Evolutionary conservation across 1,284 basidiomycete species (phyloP).

Genomic region (Macrocystidia cucumis): DNA sequence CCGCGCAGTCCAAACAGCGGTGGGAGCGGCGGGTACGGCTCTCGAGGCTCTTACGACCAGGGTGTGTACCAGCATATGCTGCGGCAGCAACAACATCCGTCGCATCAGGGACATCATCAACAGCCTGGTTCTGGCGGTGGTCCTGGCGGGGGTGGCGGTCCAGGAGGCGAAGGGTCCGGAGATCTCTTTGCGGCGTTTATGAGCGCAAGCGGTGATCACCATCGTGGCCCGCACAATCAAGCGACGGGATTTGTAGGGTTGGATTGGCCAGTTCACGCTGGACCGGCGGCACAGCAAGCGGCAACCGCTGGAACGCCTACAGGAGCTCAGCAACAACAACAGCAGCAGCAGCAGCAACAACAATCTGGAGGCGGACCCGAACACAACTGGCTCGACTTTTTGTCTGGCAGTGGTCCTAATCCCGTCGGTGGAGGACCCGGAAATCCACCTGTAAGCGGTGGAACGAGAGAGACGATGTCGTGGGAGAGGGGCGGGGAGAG

Average conservation of each 20-base stretch:
- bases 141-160: neutral
- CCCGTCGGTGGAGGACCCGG: neutral
- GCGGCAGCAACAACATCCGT: neutral
- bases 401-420: neutral
- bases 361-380: neutral
- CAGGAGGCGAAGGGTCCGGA: too few relatives aligned
- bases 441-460: neutral
- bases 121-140: neutral
- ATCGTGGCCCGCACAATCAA: neutral
- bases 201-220: neutral
- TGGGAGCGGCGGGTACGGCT: neutral
- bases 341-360: neutral
- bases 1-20: neutral
- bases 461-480: neutral
- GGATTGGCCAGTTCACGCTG: constrained; percentile 2
- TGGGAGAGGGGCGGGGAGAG: neutral
- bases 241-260: neutral
- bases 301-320: neutral
- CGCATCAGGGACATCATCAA: neutral
- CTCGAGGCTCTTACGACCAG: neutral
- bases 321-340: neutral
- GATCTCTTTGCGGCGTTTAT: constrained; percentile 1
- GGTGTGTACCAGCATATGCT: constrained; percentile 2
- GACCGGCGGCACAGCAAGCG: neutral
- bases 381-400: neutral